Conservation (phyloP, 352 stramenopile species). For the Aphanomyces euteiches region DNA sequence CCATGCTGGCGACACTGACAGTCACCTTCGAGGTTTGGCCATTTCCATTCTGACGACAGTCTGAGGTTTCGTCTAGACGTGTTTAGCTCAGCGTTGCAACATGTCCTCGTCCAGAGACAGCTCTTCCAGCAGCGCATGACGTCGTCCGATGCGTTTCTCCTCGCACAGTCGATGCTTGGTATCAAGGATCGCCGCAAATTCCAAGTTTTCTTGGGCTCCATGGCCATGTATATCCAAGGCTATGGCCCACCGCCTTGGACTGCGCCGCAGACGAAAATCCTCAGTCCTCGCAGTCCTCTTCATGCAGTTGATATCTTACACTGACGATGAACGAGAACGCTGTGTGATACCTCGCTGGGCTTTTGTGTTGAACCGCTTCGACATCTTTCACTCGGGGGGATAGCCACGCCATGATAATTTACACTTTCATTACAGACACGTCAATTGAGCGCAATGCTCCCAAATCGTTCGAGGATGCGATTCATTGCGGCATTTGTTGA, state of each 20-base stretch:
- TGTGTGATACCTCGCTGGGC: background rate
- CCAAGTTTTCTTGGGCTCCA: constrained; percentile 22
- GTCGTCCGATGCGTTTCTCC: constrained; percentile 12
- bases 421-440: background rate
- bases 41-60: background rate
- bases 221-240: constrained; percentile 26
- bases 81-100: constrained; percentile 21
- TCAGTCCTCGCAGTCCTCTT: constrained; percentile 8
- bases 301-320: constrained; percentile 21
- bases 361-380: background rate
- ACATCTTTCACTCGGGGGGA: no score
- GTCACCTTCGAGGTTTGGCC: constrained; percentile 10
- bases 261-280: background rate
- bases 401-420: no score
- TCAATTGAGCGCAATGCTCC: background rate
- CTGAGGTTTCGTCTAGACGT: background rate
- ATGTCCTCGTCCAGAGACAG: constrained; percentile 4
- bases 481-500: background rate
- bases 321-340: background rate
- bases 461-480: background rate
- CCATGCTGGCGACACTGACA: background rate
- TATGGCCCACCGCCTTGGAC: constrained; percentile 27
- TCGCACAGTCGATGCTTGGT: constrained; percentile 15
- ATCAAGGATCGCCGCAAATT: constrained; percentile 26
- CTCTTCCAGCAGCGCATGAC: constrained; percentile 18